A percentile compares a stretch with the other conserved stretches of the same genome.
phyloP scores from a whole-genome alignment of 495 filamentous ascomycete species.

The Aspergillus cavernicola region DNA sequence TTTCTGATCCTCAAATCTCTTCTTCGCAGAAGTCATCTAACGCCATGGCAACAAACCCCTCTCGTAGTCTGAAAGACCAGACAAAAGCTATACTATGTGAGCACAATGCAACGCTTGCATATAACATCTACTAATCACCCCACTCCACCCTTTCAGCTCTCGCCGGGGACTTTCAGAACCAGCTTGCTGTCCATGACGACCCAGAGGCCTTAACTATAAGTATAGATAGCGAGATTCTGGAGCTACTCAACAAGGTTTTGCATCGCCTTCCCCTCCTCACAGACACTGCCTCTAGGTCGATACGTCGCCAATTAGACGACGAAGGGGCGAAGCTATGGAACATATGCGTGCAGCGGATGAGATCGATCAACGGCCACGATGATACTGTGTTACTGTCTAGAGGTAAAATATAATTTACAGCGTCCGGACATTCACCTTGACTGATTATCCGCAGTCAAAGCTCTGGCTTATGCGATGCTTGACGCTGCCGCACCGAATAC shows the following conservation, averaged over 20 bases:
- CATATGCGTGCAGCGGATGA: slow-evolving; percentile 16
- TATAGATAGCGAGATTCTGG: background rate
- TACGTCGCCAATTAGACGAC: slow-evolving; percentile 28
- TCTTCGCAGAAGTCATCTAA: background rate
- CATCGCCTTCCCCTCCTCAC: slow-evolving; percentile 5
- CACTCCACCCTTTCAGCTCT: slow-evolving; percentile 12
- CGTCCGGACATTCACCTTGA: background rate
- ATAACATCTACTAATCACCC: background rate
- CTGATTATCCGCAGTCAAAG: slow-evolving; percentile 40
- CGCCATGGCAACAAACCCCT: background rate
- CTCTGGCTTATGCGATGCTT: slow-evolving; percentile 68
- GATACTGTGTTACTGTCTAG: slow-evolving; percentile 11
- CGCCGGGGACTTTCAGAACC: slow-evolving; percentile 23
- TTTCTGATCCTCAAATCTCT: background rate
- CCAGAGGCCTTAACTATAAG: background rate
- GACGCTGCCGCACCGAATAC: slow-evolving; percentile 51
- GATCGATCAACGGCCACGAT: background rate
- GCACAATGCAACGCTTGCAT: background rate
- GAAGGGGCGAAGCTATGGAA: slow-evolving; percentile 38
- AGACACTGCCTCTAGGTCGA: slow-evolving; percentile 1
- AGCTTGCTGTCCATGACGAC: background rate
- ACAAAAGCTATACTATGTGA: slow-evolving; percentile 9
- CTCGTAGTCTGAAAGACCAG: background rate
- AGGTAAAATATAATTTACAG: slow-evolving; percentile 5
- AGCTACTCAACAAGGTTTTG: slow-evolving; percentile 13